Conservation (phyloP, 2,329 filamentous ascomycete species). For the Cladobotryum mycophilum region DNA sequence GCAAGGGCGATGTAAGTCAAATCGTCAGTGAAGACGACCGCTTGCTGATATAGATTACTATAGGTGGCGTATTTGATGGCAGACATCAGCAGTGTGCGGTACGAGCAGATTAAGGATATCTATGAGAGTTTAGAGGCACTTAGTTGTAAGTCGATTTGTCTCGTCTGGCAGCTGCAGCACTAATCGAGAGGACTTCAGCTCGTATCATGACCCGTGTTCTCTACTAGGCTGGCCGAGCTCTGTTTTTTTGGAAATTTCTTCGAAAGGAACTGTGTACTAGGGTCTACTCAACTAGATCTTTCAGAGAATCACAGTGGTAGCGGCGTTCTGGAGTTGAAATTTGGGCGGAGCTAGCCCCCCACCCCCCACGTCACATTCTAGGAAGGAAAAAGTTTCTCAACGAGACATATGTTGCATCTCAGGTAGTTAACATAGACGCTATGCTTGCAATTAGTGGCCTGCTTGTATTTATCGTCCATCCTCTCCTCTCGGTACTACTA, state of each 20-base stretch:
- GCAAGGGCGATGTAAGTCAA: constrained; percentile 69
- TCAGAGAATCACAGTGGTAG: no score
- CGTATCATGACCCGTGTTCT: constrained; percentile 43
- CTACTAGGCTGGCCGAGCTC: constrained; percentile 29
- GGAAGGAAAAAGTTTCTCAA: no score
- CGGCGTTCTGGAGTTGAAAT: no score
- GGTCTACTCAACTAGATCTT: no score
- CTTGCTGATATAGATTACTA: not conserved
- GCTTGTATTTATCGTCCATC: no score
- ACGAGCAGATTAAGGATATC: constrained; percentile 76
- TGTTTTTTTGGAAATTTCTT: not conserved
- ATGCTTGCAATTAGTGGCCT: no score
- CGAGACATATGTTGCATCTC: no score
- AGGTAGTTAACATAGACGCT: no score
- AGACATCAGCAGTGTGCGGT: constrained; percentile 83
- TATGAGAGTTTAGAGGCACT: constrained; percentile 76
- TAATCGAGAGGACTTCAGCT: constrained; percentile 24
- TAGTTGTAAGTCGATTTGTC: constrained; percentile 55
- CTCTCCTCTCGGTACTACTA: no score
- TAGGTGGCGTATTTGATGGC: constrained; percentile 93
- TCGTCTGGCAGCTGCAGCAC: not conserved
- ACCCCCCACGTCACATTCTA: no score
- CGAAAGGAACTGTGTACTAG: no score
- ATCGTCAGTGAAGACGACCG: not conserved
- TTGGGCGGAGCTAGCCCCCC: no score